phyloP scores from a whole-genome alignment of 1,284 basidiomycete genomes.

The Mycena sp. region DNA sequence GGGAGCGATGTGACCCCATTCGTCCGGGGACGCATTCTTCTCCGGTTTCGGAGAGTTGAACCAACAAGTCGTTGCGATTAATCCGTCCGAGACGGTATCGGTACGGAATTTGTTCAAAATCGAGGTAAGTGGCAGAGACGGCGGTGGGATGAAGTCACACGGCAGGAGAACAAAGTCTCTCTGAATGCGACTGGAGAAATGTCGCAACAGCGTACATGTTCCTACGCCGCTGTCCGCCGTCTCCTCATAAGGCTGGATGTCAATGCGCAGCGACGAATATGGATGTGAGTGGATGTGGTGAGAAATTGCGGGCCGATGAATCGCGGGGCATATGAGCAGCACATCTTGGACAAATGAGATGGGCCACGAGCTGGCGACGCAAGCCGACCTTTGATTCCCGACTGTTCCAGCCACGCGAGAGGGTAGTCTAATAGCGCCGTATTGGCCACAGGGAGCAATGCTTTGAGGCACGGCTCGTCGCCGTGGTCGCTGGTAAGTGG shows the following conservation, averaged over 20 bases:
- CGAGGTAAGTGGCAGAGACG: conserved; percentile 73
- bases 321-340: conserved; percentile 84
- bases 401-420: conserved; percentile 88
- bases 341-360: conserved; percentile 68
- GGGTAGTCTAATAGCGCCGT: conserved; percentile 89
- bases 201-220: conserved; percentile 76
- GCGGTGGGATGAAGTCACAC: conserved; percentile 89
- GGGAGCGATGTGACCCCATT: conserved; percentile 66
- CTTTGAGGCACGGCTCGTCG: conserved; percentile 84
- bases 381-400: conserved; percentile 82
- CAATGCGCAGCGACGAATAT: conserved; percentile 69
- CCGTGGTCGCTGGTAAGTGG: conserved; percentile 81
- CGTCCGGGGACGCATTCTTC: conserved; percentile 67
- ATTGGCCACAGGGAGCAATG: conserved; percentile 88
- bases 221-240: conserved; percentile 70
- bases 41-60: conserved; percentile 68
- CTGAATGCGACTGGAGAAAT: conserved; percentile 76
- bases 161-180: conserved; percentile 92
- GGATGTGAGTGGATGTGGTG: conserved; percentile 83
- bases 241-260: conserved; percentile 83
- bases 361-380: neutral
- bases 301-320: conserved; percentile 79
- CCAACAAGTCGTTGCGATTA: conserved; percentile 85
- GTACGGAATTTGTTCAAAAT: conserved; percentile 88
- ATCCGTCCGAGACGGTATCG: conserved; percentile 69